These are phyloP conservation scores for Colletotrichum coccodes DNA, from an alignment of 2,329 filamentous ascomycete species.

Conservation along the genomic window DNA sequence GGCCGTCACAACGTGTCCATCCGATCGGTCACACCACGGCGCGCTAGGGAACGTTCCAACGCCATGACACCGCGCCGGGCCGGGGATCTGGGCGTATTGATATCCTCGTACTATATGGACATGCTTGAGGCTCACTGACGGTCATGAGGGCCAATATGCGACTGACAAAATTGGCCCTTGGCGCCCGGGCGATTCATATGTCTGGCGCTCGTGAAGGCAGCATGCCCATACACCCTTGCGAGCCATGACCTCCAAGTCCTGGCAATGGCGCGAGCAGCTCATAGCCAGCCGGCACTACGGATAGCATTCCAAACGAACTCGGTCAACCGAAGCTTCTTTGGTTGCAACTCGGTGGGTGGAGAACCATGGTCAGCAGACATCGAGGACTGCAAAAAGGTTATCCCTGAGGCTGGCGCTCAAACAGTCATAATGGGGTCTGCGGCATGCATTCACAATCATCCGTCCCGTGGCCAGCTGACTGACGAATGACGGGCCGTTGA, in stretches of 20 bases:
- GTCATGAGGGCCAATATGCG: background rate
- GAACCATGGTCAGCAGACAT: background rate
- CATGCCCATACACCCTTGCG: background rate
- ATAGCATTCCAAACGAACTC: background rate
- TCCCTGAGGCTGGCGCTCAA: background rate
- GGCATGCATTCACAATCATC: background rate
- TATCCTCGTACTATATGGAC: background rate
- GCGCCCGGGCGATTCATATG: background rate
- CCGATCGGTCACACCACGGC: background rate
- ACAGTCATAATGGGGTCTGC: background rate
- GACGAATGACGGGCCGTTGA: background rate
- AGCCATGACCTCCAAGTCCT: background rate
- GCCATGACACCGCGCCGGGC: conserved; percentile 20
- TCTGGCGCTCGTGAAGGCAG: background rate
- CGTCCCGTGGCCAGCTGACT: conserved; percentile 3
- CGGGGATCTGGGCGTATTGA: conserved; percentile 10
- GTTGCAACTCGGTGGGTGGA: background rate
- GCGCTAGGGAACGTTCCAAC: background rate
- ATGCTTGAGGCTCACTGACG: background rate
- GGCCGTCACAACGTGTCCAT: background rate
- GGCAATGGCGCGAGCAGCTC: background rate
- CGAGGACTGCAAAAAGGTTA: too few relatives aligned
- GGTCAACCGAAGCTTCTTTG: background rate
- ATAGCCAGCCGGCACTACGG: background rate
- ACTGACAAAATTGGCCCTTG: background rate